Conservation (phyloP, 2,329 filamentous ascomycete species). For the Waltergamsia citrina region DNA sequence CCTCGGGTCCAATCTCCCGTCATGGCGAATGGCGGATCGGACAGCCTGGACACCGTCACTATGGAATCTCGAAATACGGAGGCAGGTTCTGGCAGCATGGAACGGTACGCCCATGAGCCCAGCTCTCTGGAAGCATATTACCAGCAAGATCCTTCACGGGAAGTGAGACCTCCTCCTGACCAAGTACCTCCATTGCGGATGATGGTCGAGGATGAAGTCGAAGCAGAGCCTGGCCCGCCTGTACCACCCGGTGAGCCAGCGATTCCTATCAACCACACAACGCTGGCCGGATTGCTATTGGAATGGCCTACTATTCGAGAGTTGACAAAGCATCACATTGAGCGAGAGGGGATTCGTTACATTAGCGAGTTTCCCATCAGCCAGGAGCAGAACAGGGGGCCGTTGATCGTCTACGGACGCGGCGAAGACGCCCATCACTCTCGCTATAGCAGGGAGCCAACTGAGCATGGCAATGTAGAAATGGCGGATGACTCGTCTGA, state of each 20-base stretch:
- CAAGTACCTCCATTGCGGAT: slow-evolving; percentile 11
- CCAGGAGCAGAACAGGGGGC: slow-evolving; percentile 63
- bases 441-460: slow-evolving; percentile 31
- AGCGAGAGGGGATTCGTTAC: slow-evolving; percentile 39
- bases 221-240: slow-evolving; percentile 40
- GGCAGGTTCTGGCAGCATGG: too few relatives aligned
- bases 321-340: slow-evolving; percentile 46
- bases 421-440: slow-evolving; percentile 63
- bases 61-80: too few relatives aligned
- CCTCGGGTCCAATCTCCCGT: slow-evolving; percentile 11
- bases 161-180: neutral
- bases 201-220: slow-evolving; percentile 36
- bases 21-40: slow-evolving; percentile 11
- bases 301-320: slow-evolving; percentile 59
- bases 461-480: slow-evolving; percentile 24
- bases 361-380: slow-evolving; percentile 68
- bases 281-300: slow-evolving; percentile 75
- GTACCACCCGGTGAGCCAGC: slow-evolving; percentile 53
- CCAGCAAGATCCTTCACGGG: neutral
- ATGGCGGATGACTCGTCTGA: slow-evolving; percentile 40
- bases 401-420: slow-evolving; percentile 66
- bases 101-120: too few relatives aligned
- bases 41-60: too few relatives aligned
- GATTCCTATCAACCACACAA: slow-evolving; percentile 80
- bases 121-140: slow-evolving; percentile 2